Percentiles rank a stretch among this genome's conserved stretches.
Conservation (phyloP, 2,329 filamentous ascomycete species). For the Didymella pinodella region DNA sequence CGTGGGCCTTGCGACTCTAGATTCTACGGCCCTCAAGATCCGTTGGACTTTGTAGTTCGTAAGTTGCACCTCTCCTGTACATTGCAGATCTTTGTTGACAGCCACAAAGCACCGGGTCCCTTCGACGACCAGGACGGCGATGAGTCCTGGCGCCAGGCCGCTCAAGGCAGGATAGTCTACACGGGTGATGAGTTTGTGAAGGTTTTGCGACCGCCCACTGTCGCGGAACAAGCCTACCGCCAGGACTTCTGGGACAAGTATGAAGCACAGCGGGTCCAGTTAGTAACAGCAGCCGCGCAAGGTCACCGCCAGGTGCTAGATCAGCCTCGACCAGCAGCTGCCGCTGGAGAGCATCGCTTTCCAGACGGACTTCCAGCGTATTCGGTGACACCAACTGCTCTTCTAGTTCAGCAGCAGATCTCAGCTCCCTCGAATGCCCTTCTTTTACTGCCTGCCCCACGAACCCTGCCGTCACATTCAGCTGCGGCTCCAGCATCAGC, state of each 20-base stretch:
- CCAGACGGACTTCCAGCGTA: neutral
- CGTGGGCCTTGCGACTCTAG: neutral
- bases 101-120: neutral
- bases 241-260: neutral
- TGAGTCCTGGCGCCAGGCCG: neutral
- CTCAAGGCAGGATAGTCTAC: neutral
- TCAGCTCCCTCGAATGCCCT: neutral
- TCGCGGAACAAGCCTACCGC: neutral
- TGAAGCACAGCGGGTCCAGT: neutral
- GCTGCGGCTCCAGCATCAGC: neutral
- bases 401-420: neutral
- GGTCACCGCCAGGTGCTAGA: neutral
- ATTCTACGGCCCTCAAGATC: neutral
- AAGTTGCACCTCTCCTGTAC: neutral
- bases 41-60: neutral
- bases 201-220: neutral
- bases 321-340: neutral
- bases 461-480: neutral
- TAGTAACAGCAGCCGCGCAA: neutral
- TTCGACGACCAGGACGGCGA: neutral
- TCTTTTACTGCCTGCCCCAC: neutral
- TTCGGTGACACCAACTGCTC: neutral
- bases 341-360: neutral
- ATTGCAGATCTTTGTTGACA: neutral
- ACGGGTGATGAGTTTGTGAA: constrained; percentile 1